These are phyloP conservation scores for Stephania yunnanensis DNA, from an alignment of 164 flowering plant species.

Conservation along the genomic window DNA sequence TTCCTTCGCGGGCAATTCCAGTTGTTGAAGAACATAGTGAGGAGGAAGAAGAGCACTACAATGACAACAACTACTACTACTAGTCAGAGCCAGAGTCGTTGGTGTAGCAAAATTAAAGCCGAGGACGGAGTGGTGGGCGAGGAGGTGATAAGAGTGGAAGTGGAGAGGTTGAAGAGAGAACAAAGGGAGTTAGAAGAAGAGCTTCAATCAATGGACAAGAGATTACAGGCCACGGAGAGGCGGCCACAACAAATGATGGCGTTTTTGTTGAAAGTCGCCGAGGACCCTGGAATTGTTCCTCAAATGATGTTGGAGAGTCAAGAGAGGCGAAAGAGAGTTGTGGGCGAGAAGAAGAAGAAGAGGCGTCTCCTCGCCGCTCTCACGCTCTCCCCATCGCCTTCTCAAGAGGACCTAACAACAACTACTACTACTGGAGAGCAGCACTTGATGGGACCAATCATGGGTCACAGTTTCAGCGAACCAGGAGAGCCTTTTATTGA, in stretches of 20 bases:
- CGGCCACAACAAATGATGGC: conserved; percentile 90
- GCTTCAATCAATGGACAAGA: conserved; percentile 45
- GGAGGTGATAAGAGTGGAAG: conserved; percentile 44
- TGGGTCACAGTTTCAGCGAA: not conserved
- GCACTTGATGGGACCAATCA: not conserved
- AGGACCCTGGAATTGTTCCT: conserved; percentile 61
- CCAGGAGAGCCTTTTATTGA: not conserved
- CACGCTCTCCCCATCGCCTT: conserved; percentile 17
- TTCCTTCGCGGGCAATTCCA: conserved; percentile 74
- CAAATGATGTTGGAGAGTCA: conserved; percentile 46
- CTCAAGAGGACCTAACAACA: not conserved
- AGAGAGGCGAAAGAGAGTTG: conserved; percentile 3
- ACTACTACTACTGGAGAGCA: not conserved
- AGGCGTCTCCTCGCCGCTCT: conserved; percentile 20
- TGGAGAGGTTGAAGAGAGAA: conserved; percentile 53
- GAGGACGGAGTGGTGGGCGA: conserved; percentile 31
- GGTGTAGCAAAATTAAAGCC: not conserved
- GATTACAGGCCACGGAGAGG: conserved; percentile 69
- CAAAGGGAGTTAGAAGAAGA: conserved; percentile 54
- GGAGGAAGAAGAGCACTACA: conserved; percentile 28
- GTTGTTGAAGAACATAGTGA: conserved; percentile 49
- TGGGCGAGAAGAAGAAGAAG: conserved; percentile 27
- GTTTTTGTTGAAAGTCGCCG: conserved; percentile 55
- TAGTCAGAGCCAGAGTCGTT: not conserved
- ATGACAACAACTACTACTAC: too few relatives aligned